Conservation (phyloP, 1,139 yeast genomes). For the Protomyces lactucae-debilis region DNA sequence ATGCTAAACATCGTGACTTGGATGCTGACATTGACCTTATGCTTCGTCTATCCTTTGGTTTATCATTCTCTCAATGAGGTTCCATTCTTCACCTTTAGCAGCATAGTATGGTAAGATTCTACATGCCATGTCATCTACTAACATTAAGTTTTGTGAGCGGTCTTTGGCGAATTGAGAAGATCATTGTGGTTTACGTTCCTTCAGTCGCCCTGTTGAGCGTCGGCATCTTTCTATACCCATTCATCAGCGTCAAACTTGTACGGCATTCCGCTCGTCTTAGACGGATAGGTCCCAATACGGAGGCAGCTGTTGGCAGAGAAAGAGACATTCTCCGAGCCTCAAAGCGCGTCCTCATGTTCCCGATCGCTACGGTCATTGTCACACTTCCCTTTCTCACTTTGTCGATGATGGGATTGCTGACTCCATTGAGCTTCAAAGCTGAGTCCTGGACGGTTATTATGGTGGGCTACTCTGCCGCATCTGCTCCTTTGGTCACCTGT, state of each 20-base stretch:
- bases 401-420: neutral
- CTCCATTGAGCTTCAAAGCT: neutral
- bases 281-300: neutral
- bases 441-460: neutral
- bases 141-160: neutral
- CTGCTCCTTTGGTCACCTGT: neutral
- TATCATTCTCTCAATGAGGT: neutral
- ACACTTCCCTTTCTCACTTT: neutral
- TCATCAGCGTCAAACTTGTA: neutral
- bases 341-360: neutral
- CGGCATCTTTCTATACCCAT: neutral
- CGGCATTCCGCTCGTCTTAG: neutral
- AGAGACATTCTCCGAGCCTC: neutral
- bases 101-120: neutral
- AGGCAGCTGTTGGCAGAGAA: neutral
- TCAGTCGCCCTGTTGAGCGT: neutral
- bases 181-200: neutral
- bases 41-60: neutral
- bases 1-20: neutral
- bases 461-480: neutral
- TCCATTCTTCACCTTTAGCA: neutral
- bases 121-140: too few relatives aligned
- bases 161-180: neutral
- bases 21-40: neutral
- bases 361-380: neutral